These are phyloP conservation scores for Colletotrichum eleusines DNA, from an alignment of 2,329 filamentous ascomycete genomes.

Conservation along the genomic window DNA sequence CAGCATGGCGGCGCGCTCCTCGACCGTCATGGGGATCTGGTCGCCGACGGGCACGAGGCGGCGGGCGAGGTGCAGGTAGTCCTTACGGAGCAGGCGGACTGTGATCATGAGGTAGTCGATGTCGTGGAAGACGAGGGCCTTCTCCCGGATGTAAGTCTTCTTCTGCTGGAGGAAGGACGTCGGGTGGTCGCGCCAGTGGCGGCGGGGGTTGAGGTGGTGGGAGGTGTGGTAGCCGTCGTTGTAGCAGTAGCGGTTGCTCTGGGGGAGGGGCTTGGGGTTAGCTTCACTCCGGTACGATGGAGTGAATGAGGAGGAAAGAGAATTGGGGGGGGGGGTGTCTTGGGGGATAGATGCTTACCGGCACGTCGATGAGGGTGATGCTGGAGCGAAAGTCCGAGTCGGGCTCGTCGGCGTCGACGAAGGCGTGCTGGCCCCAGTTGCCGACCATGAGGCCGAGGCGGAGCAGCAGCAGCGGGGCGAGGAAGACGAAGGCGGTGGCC, in stretches of 20 bases:
- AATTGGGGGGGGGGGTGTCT: background rate
- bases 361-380: constrained; percentile 83
- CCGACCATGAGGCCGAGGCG: constrained; percentile 82
- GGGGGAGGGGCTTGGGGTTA: constrained; percentile 21
- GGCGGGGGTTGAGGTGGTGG: constrained; percentile 81
- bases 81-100: constrained; percentile 74
- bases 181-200: constrained; percentile 87
- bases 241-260: constrained; percentile 87
- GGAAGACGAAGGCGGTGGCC: constrained; percentile 73
- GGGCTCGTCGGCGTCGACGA: constrained; percentile 80
- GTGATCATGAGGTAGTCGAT: constrained; percentile 87
- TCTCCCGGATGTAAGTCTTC: constrained; percentile 72
- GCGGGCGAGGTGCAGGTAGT: constrained; percentile 76
- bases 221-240: constrained; percentile 88
- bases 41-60: constrained; percentile 81
- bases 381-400: constrained; percentile 84
- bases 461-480: constrained; percentile 75
- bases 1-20: constrained; percentile 73
- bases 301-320: background rate
- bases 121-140: constrained; percentile 82
- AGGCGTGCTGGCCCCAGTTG: constrained; percentile 87
- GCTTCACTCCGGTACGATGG: constrained; percentile 6
- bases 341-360: constrained; percentile 71
- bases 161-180: constrained; percentile 79
- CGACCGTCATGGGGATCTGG: constrained; percentile 74